Percentiles rank a stretch among this genome's conserved stretches.
Evolutionary conservation across 352 stramenopile genomes (phyloP).

Genomic region (Phytophthora capsici): DNA sequence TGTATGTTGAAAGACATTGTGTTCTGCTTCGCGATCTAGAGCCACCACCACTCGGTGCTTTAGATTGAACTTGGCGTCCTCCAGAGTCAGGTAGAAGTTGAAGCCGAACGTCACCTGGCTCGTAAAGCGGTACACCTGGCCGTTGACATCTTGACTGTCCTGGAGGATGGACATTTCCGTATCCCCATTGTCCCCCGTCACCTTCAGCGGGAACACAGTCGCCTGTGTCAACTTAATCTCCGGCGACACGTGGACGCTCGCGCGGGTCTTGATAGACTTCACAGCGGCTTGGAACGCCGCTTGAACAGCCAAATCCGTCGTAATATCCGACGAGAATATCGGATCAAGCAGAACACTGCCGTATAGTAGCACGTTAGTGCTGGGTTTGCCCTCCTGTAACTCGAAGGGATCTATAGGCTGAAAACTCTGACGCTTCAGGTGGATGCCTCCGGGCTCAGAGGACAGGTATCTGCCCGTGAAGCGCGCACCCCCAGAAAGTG

Average conservation of each 20-base stretch:
- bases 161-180: constrained; percentile 77
- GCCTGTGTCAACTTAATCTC: constrained; percentile 40
- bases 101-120: constrained; percentile 75
- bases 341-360: constrained; percentile 64
- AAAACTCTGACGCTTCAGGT: constrained; percentile 59
- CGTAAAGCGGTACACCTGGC: constrained; percentile 50
- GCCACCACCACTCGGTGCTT: constrained; percentile 69
- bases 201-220: constrained; percentile 51
- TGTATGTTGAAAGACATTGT: constrained; percentile 83
- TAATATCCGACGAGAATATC: constrained; percentile 30
- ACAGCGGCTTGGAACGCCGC: constrained; percentile 51
- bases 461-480: constrained; percentile 71
- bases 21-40: constrained; percentile 69
- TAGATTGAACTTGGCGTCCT: constrained; percentile 59
- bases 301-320: constrained; percentile 49
- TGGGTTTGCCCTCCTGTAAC: constrained; percentile 29
- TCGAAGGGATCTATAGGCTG: constrained; percentile 67
- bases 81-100: constrained; percentile 76
- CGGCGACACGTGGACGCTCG: constrained; percentile 50
- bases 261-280: constrained; percentile 42
- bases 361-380: constrained; percentile 60
- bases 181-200: constrained; percentile 74
- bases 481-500: constrained; percentile 42
- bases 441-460: constrained; percentile 53
- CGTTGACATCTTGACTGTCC: constrained; percentile 41